Percentiles rank a stretch among this genome's conserved stretches.
Conservation (phyloP, 257 asterid genomes). For the Scutellaria baicalensis region DNA sequence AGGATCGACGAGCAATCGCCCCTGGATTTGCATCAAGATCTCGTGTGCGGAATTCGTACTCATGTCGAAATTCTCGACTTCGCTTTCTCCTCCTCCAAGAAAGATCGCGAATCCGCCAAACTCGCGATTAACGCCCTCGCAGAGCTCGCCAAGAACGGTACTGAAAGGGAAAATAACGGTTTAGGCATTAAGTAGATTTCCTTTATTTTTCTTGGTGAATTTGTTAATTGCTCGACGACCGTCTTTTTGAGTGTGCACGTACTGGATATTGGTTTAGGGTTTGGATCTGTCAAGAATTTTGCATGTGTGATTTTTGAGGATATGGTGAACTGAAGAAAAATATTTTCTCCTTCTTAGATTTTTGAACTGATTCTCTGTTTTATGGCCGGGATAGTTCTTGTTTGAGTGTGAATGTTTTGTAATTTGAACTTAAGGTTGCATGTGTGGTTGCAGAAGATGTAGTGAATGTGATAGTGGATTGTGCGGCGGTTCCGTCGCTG, state of each 20-base stretch:
- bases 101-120: slow-evolving; percentile 54
- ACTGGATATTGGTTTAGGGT: slow-evolving; percentile 23
- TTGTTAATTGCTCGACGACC: not conserved
- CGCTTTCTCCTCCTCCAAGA: slow-evolving; percentile 30
- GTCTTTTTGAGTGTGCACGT: slow-evolving; percentile 15
- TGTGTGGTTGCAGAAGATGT: slow-evolving; percentile 71
- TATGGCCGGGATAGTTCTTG: not conserved
- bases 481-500: slow-evolving; percentile 81
- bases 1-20: slow-evolving; percentile 49
- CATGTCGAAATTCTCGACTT: slow-evolving; percentile 69
- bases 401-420: slow-evolving; percentile 3
- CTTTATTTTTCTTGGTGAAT: not conserved
- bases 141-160: slow-evolving; percentile 73
- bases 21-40: slow-evolving; percentile 59
- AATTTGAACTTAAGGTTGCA: slow-evolving; percentile 17
- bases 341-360: not conserved
- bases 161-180: slow-evolving; percentile 7
- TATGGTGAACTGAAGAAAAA: not conserved
- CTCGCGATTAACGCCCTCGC: slow-evolving; percentile 62
- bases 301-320: slow-evolving; percentile 6
- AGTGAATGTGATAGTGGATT: slow-evolving; percentile 79
- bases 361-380: not conserved
- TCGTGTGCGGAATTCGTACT: slow-evolving; percentile 40
- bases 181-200: not conserved
- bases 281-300: slow-evolving; percentile 22